phyloP scores from a whole-genome alignment of 2,329 filamentous ascomycete genomes.

The Epichloe sp. region DNA sequence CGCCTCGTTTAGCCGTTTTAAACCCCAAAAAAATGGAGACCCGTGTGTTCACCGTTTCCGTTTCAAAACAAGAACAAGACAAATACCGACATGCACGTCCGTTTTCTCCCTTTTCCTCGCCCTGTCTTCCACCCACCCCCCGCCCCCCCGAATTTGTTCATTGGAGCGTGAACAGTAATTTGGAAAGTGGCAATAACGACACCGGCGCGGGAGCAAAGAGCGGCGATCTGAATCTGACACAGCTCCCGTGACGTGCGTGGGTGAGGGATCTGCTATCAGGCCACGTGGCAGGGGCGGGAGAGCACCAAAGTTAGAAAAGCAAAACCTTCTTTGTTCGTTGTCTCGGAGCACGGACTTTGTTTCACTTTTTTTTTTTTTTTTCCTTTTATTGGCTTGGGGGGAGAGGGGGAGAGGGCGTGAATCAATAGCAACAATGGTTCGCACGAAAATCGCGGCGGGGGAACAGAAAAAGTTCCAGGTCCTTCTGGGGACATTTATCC shows the following conservation, averaged over 20 bases:
- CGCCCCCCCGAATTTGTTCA: too few relatives aligned
- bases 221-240: neutral
- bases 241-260: too few relatives aligned
- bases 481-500: constrained; percentile 42
- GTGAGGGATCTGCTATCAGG: too few relatives aligned
- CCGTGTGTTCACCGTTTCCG: too few relatives aligned
- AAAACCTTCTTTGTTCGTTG: too few relatives aligned
- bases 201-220: neutral
- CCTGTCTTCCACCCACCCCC: neutral
- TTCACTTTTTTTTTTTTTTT: fast-evolving
- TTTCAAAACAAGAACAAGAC: too few relatives aligned
- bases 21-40: neutral
- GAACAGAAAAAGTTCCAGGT: constrained; percentile 26
- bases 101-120: neutral
- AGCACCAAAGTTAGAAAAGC: too few relatives aligned
- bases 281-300: too few relatives aligned
- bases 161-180: too few relatives aligned
- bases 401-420: neutral
- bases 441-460: constrained; percentile 5
- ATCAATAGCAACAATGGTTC: constrained; percentile 1
- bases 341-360: too few relatives aligned
- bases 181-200: too few relatives aligned
- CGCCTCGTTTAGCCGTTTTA: neutral
- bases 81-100: neutral
- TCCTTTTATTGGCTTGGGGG: too few relatives aligned